phyloP scores from a whole-genome alignment of 352 stramenopile genomes.

The Pythium rishiriense region DNA sequence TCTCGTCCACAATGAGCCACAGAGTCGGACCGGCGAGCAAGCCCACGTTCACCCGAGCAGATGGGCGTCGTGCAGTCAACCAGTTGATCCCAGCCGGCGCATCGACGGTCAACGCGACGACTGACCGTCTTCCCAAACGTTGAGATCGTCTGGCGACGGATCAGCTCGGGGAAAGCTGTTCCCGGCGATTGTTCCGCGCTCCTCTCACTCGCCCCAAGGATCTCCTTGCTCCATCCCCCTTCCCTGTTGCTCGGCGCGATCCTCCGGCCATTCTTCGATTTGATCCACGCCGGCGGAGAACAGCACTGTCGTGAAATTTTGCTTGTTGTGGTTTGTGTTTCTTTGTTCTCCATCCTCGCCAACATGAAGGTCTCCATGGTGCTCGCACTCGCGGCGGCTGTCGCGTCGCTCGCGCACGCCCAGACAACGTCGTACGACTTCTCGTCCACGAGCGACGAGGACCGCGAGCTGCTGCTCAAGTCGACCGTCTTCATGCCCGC shows the following conservation, averaged over 20 bases:
- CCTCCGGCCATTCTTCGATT: slow-evolving; percentile 20
- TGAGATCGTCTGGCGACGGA: neutral
- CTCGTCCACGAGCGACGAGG: slow-evolving; percentile 3
- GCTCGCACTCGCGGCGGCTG: slow-evolving; percentile 15
- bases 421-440: slow-evolving; percentile 19
- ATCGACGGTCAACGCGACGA: neutral
- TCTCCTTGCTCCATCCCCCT: neutral
- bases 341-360: neutral
- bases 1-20: neutral
- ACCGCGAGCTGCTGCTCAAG: slow-evolving; percentile 21
- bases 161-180: neutral
- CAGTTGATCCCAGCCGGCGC: neutral
- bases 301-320: no score
- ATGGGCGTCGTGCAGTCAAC: neutral
- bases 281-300: neutral
- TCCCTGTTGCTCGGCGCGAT: neutral
- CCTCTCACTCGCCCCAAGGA: neutral
- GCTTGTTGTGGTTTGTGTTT: neutral
- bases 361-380: slow-evolving; percentile 23
- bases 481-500: slow-evolving; percentile 26
- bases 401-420: slow-evolving; percentile 11
- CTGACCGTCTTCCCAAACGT: neutral
- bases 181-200: neutral
- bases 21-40: neutral
- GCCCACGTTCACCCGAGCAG: neutral